Percentiles rank a stretch among this genome's conserved stretches.
Evolutionary conservation across 371 early-diverging fungal genomes (phyloP).

Genomic region (Rhizopus delemar): DNA sequence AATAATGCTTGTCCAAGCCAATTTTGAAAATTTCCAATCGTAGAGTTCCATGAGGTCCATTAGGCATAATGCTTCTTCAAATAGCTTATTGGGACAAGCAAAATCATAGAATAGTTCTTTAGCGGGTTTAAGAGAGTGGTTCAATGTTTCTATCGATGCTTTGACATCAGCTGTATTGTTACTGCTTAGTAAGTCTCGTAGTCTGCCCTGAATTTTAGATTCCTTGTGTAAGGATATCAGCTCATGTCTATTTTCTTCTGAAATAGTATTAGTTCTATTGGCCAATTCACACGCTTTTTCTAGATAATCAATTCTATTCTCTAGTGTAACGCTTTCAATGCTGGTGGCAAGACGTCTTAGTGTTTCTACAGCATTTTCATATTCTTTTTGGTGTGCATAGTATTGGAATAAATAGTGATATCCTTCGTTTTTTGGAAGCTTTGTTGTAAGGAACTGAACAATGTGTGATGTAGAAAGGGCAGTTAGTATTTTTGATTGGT

Average conservation of each 20-base stretch:
- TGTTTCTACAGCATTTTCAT: background rate
- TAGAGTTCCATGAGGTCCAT: constrained; percentile 16
- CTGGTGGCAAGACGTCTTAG: constrained; percentile 6
- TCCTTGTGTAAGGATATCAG: background rate
- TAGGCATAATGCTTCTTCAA: constrained; percentile 22
- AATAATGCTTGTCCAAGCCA: constrained; percentile 20
- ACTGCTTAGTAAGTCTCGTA: background rate
- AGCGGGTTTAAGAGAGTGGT: constrained; percentile 1
- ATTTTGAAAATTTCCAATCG: constrained; percentile 9
- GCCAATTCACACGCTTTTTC: constrained; percentile 5
- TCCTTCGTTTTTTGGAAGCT: background rate
- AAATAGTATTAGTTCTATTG: background rate
- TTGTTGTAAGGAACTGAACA: constrained; percentile 10
- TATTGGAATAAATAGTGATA: constrained; percentile 10
- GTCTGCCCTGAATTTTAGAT: constrained; percentile 11
- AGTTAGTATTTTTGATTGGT: constrained; percentile 3
- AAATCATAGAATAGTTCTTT: constrained; percentile 9
- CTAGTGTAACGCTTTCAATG: background rate
- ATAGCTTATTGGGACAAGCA: constrained; percentile 11
- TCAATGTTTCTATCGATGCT: background rate
- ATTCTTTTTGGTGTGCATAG: constrained; percentile 8
- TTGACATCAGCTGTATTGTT: background rate
- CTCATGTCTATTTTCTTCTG: background rate
- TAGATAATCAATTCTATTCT: constrained; percentile 5
- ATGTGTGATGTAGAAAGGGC: constrained; percentile 8